A percentile compares a stretch with the other conserved stretches of the same genome.
Evolutionary conservation across 2,329 filamentous ascomycete species (phyloP).

Genomic region (Chaetomium globosum): DNA sequence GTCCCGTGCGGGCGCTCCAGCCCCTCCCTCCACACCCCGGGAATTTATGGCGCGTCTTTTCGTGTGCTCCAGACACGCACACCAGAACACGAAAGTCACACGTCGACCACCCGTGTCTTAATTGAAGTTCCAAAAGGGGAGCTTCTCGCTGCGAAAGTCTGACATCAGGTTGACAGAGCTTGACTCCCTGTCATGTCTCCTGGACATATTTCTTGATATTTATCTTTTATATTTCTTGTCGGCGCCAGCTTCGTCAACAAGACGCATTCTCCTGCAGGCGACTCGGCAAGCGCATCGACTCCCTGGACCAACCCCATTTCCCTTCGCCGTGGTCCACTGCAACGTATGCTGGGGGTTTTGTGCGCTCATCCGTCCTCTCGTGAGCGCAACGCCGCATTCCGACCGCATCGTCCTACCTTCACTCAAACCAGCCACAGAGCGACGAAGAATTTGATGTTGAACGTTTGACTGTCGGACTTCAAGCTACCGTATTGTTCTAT

Average conservation of each 20-base stretch:
- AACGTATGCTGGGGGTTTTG: constrained; percentile 25
- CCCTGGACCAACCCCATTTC: constrained; percentile 25
- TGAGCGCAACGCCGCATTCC: constrained; percentile 14
- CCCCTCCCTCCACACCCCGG: not conserved
- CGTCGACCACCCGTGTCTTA: constrained; percentile 32
- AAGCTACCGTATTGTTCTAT: not conserved
- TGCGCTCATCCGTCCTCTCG: constrained; percentile 13
- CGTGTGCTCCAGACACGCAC: constrained; percentile 31
- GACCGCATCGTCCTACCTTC: not conserved
- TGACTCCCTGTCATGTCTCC: not conserved
- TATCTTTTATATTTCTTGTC: not conserved
- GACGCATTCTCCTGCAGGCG: constrained; percentile 26
- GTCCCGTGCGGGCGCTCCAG: not conserved
- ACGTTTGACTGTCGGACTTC: not conserved
- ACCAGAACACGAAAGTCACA: constrained; percentile 38
- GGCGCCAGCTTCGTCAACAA: constrained; percentile 1
- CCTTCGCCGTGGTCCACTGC: constrained; percentile 29
- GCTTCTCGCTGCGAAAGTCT: constrained; percentile 1
- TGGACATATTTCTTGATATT: not conserved
- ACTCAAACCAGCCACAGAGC: not conserved
- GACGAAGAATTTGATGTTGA: not conserved
- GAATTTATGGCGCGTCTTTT: constrained; percentile 24
- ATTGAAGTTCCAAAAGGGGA: constrained; percentile 33
- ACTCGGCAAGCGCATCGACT: constrained; percentile 29
- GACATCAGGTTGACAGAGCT: not conserved